Evolutionary conservation across 179 eudicot genomes (phyloP).

Genomic region (Beta macrorhiza): DNA sequence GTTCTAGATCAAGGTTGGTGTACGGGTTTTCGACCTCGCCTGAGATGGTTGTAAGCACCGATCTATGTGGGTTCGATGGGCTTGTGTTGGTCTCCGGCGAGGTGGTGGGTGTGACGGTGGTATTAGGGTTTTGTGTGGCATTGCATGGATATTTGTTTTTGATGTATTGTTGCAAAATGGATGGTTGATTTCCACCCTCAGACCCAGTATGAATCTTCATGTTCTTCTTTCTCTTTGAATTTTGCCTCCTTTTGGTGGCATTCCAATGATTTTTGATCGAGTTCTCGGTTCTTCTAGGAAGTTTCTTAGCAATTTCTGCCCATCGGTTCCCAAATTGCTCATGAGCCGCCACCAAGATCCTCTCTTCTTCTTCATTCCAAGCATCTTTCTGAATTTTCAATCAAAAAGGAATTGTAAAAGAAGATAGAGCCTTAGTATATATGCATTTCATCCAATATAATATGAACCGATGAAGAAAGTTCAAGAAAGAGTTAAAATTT

Average conservation of each 20-base stretch:
- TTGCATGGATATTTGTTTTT: slow-evolving; percentile 17
- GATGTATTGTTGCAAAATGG: slow-evolving; percentile 61
- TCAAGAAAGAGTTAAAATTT: too few species aligned
- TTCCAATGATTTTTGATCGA: slow-evolving; percentile 84
- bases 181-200: slow-evolving; percentile 25
- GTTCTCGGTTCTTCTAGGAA: slow-evolving; percentile 74
- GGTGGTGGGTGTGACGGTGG: background rate
- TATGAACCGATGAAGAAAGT: background rate
- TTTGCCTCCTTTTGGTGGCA: slow-evolving; percentile 63
- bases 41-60: background rate
- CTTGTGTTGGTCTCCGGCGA: background rate
- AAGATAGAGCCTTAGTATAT: background rate
- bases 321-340: slow-evolving; percentile 55
- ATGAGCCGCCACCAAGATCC: slow-evolving; percentile 54
- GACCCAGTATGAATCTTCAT: slow-evolving; percentile 8
- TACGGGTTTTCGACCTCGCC: slow-evolving; percentile 5
- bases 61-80: background rate
- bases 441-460: too few species aligned
- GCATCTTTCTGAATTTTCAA: slow-evolving; percentile 49
- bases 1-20: background rate
- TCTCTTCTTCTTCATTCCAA: slow-evolving; percentile 83
- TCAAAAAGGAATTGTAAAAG: background rate
- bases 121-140: background rate
- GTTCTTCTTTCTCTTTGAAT: slow-evolving; percentile 43
- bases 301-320: slow-evolving; percentile 68